Conservation (phyloP, 768 basidiomycete genomes). For the Clitopilus passeckerianus region DNA sequence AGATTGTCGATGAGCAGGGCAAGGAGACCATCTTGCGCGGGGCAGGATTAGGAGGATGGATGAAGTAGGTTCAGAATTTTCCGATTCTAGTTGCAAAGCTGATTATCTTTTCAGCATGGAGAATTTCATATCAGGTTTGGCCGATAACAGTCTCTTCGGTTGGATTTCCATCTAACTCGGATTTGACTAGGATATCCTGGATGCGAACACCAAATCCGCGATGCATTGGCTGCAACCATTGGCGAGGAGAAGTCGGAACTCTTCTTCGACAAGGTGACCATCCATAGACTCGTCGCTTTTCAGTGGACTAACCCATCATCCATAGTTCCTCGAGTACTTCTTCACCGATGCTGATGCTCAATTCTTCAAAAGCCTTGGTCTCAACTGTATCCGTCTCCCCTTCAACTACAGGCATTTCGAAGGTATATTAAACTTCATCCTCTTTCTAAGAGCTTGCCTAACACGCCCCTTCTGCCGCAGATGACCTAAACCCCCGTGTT, state of each 20-base stretch:
- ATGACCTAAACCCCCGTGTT: conserved; percentile 77
- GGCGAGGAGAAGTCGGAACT: conserved; percentile 65
- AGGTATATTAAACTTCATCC: conserved; percentile 22
- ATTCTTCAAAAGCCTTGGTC: conserved; percentile 73
- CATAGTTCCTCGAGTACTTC: conserved; percentile 78
- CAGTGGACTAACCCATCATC: background rate
- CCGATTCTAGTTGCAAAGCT: conserved; percentile 1
- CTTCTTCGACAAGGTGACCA: conserved; percentile 77
- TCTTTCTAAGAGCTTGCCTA: background rate
- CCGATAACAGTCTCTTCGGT: background rate
- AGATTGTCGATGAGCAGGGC: conserved; percentile 52
- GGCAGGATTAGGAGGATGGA: conserved; percentile 81
- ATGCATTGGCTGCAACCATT: conserved; percentile 58
- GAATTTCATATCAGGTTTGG: conserved; percentile 66
- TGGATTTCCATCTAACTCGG: background rate
- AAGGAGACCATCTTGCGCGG: conserved; percentile 61
- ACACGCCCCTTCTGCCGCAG: conserved; percentile 17
- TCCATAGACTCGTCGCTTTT: background rate
- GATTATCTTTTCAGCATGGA: conserved; percentile 48
- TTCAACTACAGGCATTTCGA: conserved; percentile 77
- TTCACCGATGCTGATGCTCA: conserved; percentile 71
- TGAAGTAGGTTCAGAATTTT: conserved; percentile 54
- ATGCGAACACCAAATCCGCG: conserved; percentile 75
- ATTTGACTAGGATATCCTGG: conserved; percentile 60
- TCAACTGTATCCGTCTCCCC: conserved; percentile 76